Conservation (phyloP, 202 grass and related monocot genomes). For the Panicum virgatum region DNA sequence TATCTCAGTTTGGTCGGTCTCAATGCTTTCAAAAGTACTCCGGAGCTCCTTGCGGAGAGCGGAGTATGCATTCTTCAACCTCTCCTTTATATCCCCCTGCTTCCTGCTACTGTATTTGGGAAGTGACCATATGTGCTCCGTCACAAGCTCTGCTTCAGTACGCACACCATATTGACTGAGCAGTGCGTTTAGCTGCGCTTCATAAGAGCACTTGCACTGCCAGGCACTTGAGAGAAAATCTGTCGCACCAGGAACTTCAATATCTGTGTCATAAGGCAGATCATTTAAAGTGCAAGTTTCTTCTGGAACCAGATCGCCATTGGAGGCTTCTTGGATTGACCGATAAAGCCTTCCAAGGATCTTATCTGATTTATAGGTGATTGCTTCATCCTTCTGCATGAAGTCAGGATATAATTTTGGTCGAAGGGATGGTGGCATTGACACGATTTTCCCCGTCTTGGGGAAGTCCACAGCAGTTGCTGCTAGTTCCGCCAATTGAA, state of each 20-base stretch:
- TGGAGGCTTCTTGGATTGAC: constrained; percentile 54
- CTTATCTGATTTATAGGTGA: constrained; percentile 79
- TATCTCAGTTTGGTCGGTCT: constrained; percentile 35
- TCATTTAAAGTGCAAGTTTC: constrained; percentile 47
- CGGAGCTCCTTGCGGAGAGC: constrained; percentile 64
- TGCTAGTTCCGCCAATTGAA: constrained; percentile 75
- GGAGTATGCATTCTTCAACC: constrained; percentile 69
- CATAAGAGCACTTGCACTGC: constrained; percentile 60
- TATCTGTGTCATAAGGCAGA: constrained; percentile 71
- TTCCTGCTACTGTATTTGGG: constrained; percentile 67
- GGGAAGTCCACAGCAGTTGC: constrained; percentile 89
- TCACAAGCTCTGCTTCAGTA: constrained; percentile 83
- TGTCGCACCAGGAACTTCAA: constrained; percentile 66
- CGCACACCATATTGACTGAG: constrained; percentile 68
- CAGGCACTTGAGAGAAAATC: constrained; percentile 64
- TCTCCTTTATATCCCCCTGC: constrained; percentile 74
- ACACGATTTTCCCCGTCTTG: constrained; percentile 78
- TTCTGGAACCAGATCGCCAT: constrained; percentile 37
- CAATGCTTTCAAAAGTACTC: constrained; percentile 48
- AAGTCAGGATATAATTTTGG: constrained; percentile 94
- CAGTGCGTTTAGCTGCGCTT: constrained; percentile 60
- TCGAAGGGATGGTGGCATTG: constrained; percentile 60
- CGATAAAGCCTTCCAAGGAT: constrained; percentile 82
- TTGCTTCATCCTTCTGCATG: constrained; percentile 74
- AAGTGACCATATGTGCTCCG: constrained; percentile 73